Conservation (phyloP, 371 early-diverging fungal genomes). For the Mycotypha africana region DNA sequence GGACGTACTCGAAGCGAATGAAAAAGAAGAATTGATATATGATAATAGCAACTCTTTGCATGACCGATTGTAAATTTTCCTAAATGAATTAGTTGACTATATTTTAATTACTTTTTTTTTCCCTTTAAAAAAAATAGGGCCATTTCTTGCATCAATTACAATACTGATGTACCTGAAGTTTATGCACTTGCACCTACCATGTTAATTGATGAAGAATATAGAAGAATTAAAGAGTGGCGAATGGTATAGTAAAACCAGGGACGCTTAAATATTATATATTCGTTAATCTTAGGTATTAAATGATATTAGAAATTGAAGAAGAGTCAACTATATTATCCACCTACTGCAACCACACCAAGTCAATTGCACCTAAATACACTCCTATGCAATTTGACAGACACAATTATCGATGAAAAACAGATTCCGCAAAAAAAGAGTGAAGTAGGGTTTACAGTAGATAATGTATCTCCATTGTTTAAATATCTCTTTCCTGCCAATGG, state of each 20-base stretch:
- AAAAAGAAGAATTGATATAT: slow-evolving; percentile 8
- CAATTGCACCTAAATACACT: slow-evolving; percentile 11
- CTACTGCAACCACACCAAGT: slow-evolving; percentile 7
- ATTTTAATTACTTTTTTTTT: slow-evolving; percentile 5
- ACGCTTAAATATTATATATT: slow-evolving; percentile 7
- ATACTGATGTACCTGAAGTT: background rate
- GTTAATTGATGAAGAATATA: slow-evolving; percentile 3
- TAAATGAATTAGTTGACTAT: slow-evolving; percentile 1
- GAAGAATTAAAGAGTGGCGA: slow-evolving; percentile 9
- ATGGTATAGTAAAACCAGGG: slow-evolving; percentile 11
- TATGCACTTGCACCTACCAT: slow-evolving; percentile 4
- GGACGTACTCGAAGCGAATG: slow-evolving; percentile 3
- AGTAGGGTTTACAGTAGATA: no score
- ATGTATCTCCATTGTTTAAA: background rate
- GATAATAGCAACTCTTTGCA: slow-evolving; percentile 3
- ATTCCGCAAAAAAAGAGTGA: slow-evolving; percentile 7
- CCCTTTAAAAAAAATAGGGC: slow-evolving; percentile 1
- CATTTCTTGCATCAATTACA: slow-evolving; percentile 2
- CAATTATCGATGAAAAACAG: slow-evolving; percentile 10
- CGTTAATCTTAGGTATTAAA: background rate
- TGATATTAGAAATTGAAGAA: slow-evolving; percentile 8
- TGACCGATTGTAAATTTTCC: slow-evolving; percentile 11
- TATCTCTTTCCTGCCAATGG: slow-evolving; percentile 9
- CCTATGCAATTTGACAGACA: slow-evolving; percentile 9
- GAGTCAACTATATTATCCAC: slow-evolving; percentile 9